Percentiles rank a stretch among this genome's conserved stretches.
These are phyloP conservation scores for Blastobotrys malaysiensis DNA, from an alignment of 1,139 yeast genomes.

Conservation along the genomic window DNA sequence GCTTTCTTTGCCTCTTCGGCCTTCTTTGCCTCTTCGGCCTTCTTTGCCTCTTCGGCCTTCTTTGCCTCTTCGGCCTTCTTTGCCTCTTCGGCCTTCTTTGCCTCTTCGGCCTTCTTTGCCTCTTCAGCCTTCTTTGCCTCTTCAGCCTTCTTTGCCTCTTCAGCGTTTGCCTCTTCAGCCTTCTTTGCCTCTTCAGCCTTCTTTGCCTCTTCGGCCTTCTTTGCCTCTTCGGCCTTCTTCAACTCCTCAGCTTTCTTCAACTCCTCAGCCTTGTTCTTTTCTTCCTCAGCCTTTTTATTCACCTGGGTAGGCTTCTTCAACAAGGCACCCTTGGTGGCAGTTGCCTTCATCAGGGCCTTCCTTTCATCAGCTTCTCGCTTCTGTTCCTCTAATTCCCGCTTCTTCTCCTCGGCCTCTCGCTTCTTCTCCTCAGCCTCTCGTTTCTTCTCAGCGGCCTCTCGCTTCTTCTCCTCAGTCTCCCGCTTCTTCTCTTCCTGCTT, in stretches of 20 bases:
- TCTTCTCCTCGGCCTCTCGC: slow-evolving; percentile 18
- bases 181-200: slow-evolving; percentile 12
- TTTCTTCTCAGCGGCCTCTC: neutral
- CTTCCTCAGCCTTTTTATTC: slow-evolving; percentile 35
- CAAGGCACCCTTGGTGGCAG: neutral
- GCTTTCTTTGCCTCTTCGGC: slow-evolving; percentile 3
- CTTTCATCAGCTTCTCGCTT: slow-evolving; percentile 9
- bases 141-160: slow-evolving; percentile 9
- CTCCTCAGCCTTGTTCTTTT: slow-evolving; percentile 55
- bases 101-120: slow-evolving; percentile 84
- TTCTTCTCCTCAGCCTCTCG: slow-evolving; percentile 2
- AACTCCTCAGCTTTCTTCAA: slow-evolving; percentile 10
- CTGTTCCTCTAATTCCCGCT: neutral
- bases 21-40: slow-evolving; percentile 4
- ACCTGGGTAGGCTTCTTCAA: slow-evolving; percentile 32
- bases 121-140: slow-evolving; percentile 31
- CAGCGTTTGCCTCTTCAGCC: slow-evolving; percentile 34
- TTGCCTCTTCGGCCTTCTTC: slow-evolving; percentile 52
- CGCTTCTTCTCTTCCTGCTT: slow-evolving; percentile 3
- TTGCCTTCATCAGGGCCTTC: slow-evolving; percentile 1
- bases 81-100: slow-evolving; percentile 43
- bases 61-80: slow-evolving; percentile 19
- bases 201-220: slow-evolving; percentile 4
- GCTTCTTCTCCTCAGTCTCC: slow-evolving; percentile 10
- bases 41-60: slow-evolving; percentile 17